A percentile compares a stretch with the other conserved stretches of the same genome.
Conservation (phyloP, 179 eudicot species). For the Corrigiola litoralis region DNA sequence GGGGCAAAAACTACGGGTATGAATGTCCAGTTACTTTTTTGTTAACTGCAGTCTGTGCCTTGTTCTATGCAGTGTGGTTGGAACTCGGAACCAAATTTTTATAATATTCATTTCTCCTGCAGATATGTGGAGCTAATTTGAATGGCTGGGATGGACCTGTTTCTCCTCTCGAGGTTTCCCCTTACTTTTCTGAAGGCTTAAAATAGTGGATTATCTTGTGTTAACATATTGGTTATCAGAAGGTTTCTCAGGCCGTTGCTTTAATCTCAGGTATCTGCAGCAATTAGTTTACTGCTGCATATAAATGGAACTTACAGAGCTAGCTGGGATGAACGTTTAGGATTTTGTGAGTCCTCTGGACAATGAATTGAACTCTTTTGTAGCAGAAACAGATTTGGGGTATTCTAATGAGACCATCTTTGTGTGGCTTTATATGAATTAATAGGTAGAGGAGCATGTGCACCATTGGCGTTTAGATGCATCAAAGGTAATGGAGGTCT, state of each 20-base stretch:
- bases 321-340: conserved; percentile 90
- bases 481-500: conserved; percentile 79
- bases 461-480: conserved; percentile 82
- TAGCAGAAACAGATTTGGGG: too few relatives aligned
- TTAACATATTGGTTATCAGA: not conserved
- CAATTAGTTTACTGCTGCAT: conserved; percentile 53
- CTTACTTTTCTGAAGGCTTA: conserved; percentile 8
- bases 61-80: not conserved
- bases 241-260: conserved; percentile 16
- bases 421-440: conserved; percentile 11
- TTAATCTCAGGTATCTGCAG: conserved; percentile 51
- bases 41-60: not conserved
- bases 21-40: too few relatives aligned
- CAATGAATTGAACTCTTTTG: not conserved
- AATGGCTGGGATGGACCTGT: conserved; percentile 82
- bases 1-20: conserved; percentile 91
- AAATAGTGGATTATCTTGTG: not conserved
- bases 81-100: conserved; percentile 1
- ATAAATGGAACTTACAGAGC: conserved; percentile 92
- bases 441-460: conserved; percentile 58
- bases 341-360: conserved; percentile 84
- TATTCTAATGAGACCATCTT: too few relatives aligned
- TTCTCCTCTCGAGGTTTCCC: conserved; percentile 78
- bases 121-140: conserved; percentile 90
- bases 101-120: conserved; percentile 25